phyloP scores from a whole-genome alignment of 73 alveolate genomes.

The Blepharisma stoltei region DNA sequence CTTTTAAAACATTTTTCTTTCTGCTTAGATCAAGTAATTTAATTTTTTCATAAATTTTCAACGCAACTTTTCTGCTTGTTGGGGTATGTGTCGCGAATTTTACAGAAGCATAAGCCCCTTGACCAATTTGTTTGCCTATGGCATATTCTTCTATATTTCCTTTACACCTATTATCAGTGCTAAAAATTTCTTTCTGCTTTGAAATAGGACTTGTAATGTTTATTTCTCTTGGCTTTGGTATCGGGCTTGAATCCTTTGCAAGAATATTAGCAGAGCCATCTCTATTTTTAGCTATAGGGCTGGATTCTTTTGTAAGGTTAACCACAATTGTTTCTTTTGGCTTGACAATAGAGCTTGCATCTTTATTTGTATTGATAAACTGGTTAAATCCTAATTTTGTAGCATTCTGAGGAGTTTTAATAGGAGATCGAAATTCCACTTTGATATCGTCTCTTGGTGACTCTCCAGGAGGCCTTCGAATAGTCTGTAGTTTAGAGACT shows the following conservation, averaged over 20 bases:
- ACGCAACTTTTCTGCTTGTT: conserved; percentile 39
- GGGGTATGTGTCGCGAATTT: conserved; percentile 36
- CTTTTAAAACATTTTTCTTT: conserved; percentile 39
- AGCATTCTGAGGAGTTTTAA: too few relatives aligned
- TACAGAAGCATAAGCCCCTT: conserved; percentile 45
- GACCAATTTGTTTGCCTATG: conserved; percentile 33
- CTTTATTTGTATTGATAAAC: too few relatives aligned
- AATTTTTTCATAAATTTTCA: conserved; percentile 47
- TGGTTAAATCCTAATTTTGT: too few relatives aligned
- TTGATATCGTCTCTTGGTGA: too few relatives aligned
- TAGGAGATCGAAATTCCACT: too few relatives aligned
- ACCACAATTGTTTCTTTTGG: too few relatives aligned
- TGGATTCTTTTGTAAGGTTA: too few relatives aligned
- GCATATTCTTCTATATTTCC: conserved; percentile 25
- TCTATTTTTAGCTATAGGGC: too few relatives aligned
- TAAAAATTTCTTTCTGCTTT: not conserved
- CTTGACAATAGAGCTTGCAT: too few relatives aligned
- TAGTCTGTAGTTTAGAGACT: too few relatives aligned
- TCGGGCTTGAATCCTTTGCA: not conserved
- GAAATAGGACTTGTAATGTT: not conserved
- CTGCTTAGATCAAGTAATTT: conserved; percentile 28
- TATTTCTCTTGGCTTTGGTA: not conserved
- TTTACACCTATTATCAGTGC: not conserved
- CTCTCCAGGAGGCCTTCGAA: too few relatives aligned
- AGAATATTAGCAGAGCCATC: too few relatives aligned